Evolutionary conservation across 768 basidiomycete genomes (phyloP), one percentile per base, ranked within the genome.

Genomic region (Trametes elegans): DNA sequence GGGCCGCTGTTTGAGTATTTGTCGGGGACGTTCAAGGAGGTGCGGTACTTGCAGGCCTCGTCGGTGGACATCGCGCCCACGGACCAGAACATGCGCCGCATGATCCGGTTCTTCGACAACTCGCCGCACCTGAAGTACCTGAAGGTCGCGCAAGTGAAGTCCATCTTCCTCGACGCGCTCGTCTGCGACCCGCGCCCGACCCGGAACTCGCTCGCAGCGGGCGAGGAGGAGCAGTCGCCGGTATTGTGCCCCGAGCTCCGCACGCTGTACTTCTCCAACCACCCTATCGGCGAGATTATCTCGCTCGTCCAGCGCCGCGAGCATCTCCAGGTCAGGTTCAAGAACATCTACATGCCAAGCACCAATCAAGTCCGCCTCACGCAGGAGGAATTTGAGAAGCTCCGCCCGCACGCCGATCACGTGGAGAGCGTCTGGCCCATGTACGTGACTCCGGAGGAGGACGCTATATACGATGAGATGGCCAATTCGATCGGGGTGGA

Each of bases 11-110:
- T 82, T 62, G 59, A 64, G 16, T 59, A 68, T 50, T 59, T 89
- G 61, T 78, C 76, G 11, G 74, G 71, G 8, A 71, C 70, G 24
- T 83, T 80, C 62, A 78, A 74, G n/a, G 67, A 78, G 55, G 72
- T 88, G 55, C 74, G 73, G 60, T 64, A 85, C 13, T 67, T 88
- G 50, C 80, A 83, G 14, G 57, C 85, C 43, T 80, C 79, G 62
- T 66, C 71, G 18, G 49, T 82, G 44, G 71, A 81, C 26, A 56
- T 78, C 34, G 55, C 66, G 35, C 57, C 62, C 46, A 65, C 63
- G 8, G 46, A 53, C 47, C 21, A 38, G 24, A 72, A 70, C 19
- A 59, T 55, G 43, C 47, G 60, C 40, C 50, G 67, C 35, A 64
- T 84, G 59, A 68, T 80, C 38, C 72, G 70, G 34, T 84, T 81